These are phyloP conservation scores for Cadophora sp. DNA, from an alignment of 2,329 filamentous ascomycete genomes.

Conservation along the genomic window DNA sequence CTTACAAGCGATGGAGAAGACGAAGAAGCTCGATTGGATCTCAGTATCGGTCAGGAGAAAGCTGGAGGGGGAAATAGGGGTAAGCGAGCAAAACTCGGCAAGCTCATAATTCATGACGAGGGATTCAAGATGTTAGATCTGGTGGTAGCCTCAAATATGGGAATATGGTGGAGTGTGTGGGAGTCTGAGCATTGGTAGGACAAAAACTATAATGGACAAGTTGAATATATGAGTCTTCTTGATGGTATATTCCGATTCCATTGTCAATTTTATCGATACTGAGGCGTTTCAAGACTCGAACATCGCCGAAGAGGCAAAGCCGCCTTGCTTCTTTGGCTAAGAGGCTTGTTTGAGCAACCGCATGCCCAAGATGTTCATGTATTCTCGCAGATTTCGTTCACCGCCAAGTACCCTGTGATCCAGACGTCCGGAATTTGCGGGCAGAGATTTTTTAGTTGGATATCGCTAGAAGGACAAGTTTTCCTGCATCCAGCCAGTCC, in stretches of 20 bases:
- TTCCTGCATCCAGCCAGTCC: background rate
- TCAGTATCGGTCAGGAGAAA: constrained; percentile 80
- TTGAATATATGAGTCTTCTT: background rate
- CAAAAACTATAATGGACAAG: background rate
- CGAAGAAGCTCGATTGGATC: constrained; percentile 62
- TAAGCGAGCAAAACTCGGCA: constrained; percentile 89
- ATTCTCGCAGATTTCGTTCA: background rate
- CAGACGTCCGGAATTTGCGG: background rate
- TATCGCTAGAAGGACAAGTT: background rate
- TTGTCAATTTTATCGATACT: background rate
- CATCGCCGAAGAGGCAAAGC: background rate
- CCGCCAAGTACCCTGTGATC: background rate
- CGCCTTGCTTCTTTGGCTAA: background rate
- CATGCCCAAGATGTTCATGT: background rate
- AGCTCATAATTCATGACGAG: constrained; percentile 87
- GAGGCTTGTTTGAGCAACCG: constrained; percentile 1
- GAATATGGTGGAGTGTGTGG: constrained; percentile 92
- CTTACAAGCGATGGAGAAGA: constrained; percentile 42
- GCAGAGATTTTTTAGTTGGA: background rate
- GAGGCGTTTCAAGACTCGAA: background rate
- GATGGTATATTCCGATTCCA: background rate
- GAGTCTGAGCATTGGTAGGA: constrained; percentile 48
- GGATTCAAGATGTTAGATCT: constrained; percentile 96
- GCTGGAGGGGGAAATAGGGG: constrained; percentile 88
- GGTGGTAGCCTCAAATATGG: constrained; percentile 88